Percentiles rank a stretch among this genome's conserved stretches.
Evolutionary conservation across 345 rosid species (phyloP).

Genomic region (Eucalyptus paniculata): DNA sequence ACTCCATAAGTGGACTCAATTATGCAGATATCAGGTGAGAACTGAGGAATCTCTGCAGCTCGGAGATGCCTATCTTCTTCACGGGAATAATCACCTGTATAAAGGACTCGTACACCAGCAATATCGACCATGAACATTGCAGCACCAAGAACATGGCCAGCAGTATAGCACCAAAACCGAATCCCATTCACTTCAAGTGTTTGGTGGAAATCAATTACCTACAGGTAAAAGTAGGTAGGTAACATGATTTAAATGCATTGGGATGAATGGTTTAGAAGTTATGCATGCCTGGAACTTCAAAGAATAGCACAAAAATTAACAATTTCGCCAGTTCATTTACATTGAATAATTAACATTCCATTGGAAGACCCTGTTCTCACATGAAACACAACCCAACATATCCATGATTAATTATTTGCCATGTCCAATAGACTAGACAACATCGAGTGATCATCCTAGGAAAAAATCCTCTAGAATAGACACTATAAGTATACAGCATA

Average conservation of each 20-base stretch:
- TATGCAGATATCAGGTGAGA: constrained; percentile 92
- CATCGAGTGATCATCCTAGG: neutral
- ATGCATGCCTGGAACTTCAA: neutral
- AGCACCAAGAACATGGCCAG: constrained; percentile 98
- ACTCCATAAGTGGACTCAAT: constrained; percentile 96
- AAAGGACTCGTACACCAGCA: constrained; percentile 88
- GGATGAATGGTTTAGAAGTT: neutral
- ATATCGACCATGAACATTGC: constrained; percentile 98
- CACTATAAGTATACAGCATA: neutral
- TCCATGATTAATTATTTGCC: neutral
- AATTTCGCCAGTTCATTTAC: neutral
- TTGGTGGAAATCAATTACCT: constrained; percentile 93
- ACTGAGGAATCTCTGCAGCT: constrained; percentile 94
- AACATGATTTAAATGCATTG: neutral
- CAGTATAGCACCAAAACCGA: constrained; percentile 94
- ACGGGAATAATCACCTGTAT: constrained; percentile 95
- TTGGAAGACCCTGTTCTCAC: neutral
- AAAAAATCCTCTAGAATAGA: neutral
- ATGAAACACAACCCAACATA: neutral
- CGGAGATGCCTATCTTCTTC: constrained; percentile 94
- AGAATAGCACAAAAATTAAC: neutral
- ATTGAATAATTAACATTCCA: neutral
- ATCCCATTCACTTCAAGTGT: constrained; percentile 84
- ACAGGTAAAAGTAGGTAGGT: neutral
- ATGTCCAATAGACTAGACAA: neutral